These are phyloP conservation scores for Pseudotulostoma volvatum DNA, from an alignment of 495 filamentous ascomycete genomes.

Conservation along the genomic window DNA sequence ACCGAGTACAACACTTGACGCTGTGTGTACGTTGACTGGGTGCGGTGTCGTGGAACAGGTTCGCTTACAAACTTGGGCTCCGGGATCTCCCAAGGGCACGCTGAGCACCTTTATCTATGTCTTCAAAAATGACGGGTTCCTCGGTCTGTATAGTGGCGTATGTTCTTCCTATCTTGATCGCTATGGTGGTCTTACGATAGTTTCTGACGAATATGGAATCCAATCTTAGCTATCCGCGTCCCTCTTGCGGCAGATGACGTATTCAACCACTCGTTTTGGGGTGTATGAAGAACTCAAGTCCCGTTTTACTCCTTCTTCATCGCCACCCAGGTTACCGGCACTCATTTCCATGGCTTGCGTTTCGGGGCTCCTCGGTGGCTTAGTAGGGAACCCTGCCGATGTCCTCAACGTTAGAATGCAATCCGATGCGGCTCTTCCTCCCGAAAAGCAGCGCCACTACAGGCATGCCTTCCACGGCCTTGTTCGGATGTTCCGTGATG, in stretches of 20 bases:
- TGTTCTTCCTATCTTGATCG: too few species aligned
- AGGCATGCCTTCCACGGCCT: conserved; percentile 76
- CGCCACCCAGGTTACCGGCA: conserved; percentile 42
- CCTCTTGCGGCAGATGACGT: conserved; percentile 77
- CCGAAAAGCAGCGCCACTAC: conserved; percentile 66
- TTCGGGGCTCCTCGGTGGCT: conserved; percentile 77
- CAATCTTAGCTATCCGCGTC: conserved; percentile 77
- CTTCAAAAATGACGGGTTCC: conserved; percentile 45
- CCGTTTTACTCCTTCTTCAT: conserved; percentile 33
- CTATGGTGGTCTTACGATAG: too few species aligned
- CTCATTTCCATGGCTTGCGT: conserved; percentile 65
- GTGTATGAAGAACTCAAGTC: conserved; percentile 87
- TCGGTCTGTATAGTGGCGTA: conserved; percentile 69
- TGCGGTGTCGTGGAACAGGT: conserved; percentile 36
- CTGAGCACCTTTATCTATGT: conserved; percentile 67
- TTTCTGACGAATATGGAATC: too few species aligned
- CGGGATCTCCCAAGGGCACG: conserved; percentile 55
- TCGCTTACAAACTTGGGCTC: conserved; percentile 67
- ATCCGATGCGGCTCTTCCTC: conserved; percentile 70
- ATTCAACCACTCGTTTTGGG: conserved; percentile 84
- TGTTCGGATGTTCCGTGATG: conserved; percentile 63
- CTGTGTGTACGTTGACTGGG: conserved; percentile 6
- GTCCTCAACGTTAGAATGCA: conserved; percentile 98
- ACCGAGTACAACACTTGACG: neutral
- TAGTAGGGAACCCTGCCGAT: conserved; percentile 87